A percentile compares a stretch with the other conserved stretches of the same genome.
Conservation (phyloP, 768 basidiomycete species). For the Gyrodon lividus region DNA sequence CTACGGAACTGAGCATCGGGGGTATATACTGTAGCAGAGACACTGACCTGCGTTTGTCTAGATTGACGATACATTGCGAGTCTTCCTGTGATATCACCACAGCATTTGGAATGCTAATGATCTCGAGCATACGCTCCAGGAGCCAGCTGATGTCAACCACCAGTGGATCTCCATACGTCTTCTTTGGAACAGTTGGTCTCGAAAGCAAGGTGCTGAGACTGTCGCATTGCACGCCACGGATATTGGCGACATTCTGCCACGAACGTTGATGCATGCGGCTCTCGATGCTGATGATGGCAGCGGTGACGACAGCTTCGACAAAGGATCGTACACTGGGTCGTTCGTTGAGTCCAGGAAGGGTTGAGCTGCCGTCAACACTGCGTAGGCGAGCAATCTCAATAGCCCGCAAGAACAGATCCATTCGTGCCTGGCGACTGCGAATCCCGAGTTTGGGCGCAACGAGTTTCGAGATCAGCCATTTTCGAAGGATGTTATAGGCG, state of each 20-base stretch:
- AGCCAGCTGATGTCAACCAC: slow-evolving; percentile 82
- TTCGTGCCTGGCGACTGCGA: slow-evolving; percentile 62
- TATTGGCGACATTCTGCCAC: slow-evolving; percentile 71
- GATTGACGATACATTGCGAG: slow-evolving; percentile 64
- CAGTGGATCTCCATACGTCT: slow-evolving; percentile 49
- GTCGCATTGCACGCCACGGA: slow-evolving; percentile 61
- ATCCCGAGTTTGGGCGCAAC: slow-evolving; percentile 63
- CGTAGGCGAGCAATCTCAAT: slow-evolving; percentile 73
- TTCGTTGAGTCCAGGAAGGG: slow-evolving; percentile 43
- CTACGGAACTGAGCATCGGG: slow-evolving; percentile 39
- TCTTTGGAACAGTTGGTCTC: slow-evolving; percentile 45
- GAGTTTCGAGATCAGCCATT: slow-evolving; percentile 74
- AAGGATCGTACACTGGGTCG: slow-evolving; percentile 74
- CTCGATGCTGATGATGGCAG: slow-evolving; percentile 77
- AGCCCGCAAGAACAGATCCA: slow-evolving; percentile 69
- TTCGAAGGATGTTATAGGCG: slow-evolving; percentile 72
- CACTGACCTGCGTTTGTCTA: slow-evolving; percentile 76
- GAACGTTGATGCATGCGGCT: slow-evolving; percentile 76
- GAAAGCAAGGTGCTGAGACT: slow-evolving; percentile 56
- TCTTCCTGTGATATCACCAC: slow-evolving; percentile 55
- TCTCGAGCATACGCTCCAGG: slow-evolving; percentile 76
- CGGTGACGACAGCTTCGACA: slow-evolving; percentile 71
- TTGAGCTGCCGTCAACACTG: slow-evolving; percentile 41
- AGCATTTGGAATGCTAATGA: slow-evolving; percentile 72
- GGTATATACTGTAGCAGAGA: neutral